phyloP scores from a whole-genome alignment of 495 filamentous ascomycete species.

The Letharia lupina region DNA sequence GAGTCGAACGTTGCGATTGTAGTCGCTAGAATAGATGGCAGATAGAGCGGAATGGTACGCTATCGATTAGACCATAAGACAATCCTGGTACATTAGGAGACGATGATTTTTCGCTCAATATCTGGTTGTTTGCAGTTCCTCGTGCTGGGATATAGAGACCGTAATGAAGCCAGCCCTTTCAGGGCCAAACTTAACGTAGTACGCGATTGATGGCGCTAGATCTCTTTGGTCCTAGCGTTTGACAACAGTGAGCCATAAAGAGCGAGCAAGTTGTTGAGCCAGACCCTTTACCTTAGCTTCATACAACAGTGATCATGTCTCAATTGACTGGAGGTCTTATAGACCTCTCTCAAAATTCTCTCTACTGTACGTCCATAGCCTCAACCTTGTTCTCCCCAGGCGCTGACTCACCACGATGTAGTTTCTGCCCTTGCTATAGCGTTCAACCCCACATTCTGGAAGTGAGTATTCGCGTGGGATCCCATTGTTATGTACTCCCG shows the following conservation, averaged over 20 bases:
- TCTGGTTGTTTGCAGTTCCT: background rate
- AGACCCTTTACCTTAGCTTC: background rate
- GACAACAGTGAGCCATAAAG: too few species aligned
- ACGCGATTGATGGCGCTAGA: background rate
- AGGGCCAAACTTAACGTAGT: background rate
- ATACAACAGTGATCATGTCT: slow-evolving; percentile 8
- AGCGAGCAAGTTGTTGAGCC: background rate
- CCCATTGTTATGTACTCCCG: background rate
- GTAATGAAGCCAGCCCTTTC: background rate
- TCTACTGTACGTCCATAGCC: slow-evolving; percentile 33
- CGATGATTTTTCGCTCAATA: background rate
- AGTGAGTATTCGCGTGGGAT: slow-evolving; percentile 33
- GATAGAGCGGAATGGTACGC: background rate
- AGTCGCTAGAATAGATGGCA: background rate
- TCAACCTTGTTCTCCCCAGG: background rate
- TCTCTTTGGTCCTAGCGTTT: background rate
- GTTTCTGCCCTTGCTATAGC: slow-evolving; percentile 43
- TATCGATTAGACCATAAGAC: background rate
- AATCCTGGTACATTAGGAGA: background rate
- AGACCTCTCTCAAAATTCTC: slow-evolving; percentile 38
- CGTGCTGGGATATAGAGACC: background rate
- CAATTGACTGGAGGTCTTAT: slow-evolving; percentile 23
- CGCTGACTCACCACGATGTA: slow-evolving; percentile 18
- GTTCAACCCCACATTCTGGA: slow-evolving; percentile 53
- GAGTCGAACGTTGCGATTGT: background rate